A percentile compares a stretch with the other conserved stretches of the same genome.
Conservation (phyloP, 768 basidiomycete species). For the Leccinum broughii region DNA sequence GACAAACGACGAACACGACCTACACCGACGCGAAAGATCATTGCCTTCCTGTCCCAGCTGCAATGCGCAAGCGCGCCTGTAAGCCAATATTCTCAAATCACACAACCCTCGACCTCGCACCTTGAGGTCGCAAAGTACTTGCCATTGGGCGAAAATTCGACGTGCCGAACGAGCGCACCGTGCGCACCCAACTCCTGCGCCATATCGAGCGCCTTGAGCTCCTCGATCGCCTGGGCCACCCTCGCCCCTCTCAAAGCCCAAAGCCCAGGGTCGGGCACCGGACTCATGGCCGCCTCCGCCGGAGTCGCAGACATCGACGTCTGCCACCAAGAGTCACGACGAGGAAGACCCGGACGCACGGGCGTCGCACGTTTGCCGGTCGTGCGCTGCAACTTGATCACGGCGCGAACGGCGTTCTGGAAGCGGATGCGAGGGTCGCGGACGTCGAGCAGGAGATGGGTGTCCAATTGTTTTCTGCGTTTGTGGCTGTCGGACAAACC, state of each 20-base stretch:
- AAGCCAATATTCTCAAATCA: background rate
- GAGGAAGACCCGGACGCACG: constrained; percentile 25
- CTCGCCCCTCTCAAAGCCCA: constrained; percentile 38
- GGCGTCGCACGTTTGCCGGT: constrained; percentile 25
- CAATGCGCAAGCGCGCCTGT: background rate
- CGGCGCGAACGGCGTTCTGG: constrained; percentile 41
- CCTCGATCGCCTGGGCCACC: constrained; percentile 40
- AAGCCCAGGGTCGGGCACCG: constrained; percentile 17
- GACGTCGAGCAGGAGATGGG: constrained; percentile 20
- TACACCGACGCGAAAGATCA: constrained; percentile 48
- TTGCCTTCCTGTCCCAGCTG: constrained; percentile 52
- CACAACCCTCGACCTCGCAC: constrained; percentile 21
- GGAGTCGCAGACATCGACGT: constrained; percentile 6
- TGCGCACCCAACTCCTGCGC: constrained; percentile 44
- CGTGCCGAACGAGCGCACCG: constrained; percentile 50
- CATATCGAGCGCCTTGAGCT: constrained; percentile 39
- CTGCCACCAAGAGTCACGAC: constrained; percentile 31
- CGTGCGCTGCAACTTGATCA: constrained; percentile 41
- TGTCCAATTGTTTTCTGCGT: background rate
- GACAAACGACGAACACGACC: constrained; percentile 6
- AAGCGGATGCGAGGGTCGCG: constrained; percentile 36
- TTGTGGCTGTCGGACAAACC: background rate
- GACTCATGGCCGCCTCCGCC: constrained; percentile 14
- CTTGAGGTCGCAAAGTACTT: constrained; percentile 56
- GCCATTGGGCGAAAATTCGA: constrained; percentile 59